Conservation (phyloP, 345 rosid species). For the Moricandia moricandioides region DNA sequence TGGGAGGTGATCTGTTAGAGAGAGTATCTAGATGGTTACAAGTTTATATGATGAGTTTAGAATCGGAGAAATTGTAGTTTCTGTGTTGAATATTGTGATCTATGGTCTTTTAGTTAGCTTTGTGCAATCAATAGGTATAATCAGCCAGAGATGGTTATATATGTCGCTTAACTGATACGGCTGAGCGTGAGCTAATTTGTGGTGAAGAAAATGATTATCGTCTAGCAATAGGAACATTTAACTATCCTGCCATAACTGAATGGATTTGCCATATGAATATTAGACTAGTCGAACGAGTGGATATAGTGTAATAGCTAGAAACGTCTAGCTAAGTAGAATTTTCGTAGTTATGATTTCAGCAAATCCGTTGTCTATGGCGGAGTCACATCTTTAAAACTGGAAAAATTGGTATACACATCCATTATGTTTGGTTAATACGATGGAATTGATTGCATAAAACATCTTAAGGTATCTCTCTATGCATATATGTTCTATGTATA, state of each 20-base stretch:
- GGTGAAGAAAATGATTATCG: neutral
- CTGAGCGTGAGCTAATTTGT: neutral
- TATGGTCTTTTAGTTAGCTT: neutral
- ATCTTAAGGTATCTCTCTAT: neutral
- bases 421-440: neutral
- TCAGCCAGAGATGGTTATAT: neutral
- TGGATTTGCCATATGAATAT: neutral
- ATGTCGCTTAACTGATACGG: neutral
- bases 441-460: neutral
- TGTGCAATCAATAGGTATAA: neutral
- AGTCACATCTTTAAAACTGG: neutral
- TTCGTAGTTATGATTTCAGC: neutral
- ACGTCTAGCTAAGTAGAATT: neutral
- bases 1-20: neutral
- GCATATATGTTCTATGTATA: neutral
- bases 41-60: too few relatives aligned
- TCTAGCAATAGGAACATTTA: neutral
- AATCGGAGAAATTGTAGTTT: neutral
- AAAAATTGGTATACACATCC: neutral
- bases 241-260: neutral
- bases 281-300: neutral
- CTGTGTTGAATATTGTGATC: neutral
- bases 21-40: too few relatives aligned
- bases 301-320: neutral
- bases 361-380: neutral